A percentile compares a stretch with the other conserved stretches of the same genome.
phyloP scores from a whole-genome alignment of 2,329 filamentous ascomycete genomes.

The Dryadomyces quercivorus region DNA sequence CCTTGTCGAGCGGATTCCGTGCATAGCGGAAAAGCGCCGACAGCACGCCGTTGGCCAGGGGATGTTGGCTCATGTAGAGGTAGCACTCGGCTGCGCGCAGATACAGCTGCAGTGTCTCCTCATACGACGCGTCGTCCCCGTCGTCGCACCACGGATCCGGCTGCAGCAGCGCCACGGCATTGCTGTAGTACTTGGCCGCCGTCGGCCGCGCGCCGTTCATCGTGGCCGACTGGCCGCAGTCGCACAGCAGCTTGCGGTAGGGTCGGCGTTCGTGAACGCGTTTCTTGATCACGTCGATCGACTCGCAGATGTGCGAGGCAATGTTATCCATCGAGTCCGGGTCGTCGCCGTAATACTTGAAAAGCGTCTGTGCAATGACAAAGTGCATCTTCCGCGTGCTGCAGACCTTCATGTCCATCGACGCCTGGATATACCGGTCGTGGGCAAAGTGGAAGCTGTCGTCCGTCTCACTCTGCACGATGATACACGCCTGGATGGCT shows the following conservation, averaged over 20 bases:
- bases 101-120: constrained; percentile 72
- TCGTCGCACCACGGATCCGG: constrained; percentile 63
- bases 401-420: constrained; percentile 56
- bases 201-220: constrained; percentile 76
- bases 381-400: constrained; percentile 77
- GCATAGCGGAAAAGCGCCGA: constrained; percentile 58
- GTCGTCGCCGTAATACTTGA: constrained; percentile 55
- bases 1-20: constrained; percentile 63
- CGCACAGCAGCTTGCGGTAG: constrained; percentile 65
- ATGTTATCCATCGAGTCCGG: constrained; percentile 56
- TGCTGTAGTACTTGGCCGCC: constrained; percentile 68
- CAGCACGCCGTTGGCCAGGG: constrained; percentile 56
- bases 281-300: constrained; percentile 60
- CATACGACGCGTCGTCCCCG: constrained; percentile 63
- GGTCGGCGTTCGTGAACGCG: constrained; percentile 46
- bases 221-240: constrained; percentile 65
- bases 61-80: constrained; percentile 62
- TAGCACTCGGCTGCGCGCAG: constrained; percentile 73
- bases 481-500: constrained; percentile 66
- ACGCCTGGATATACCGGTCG: constrained; percentile 73
- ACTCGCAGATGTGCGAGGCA: constrained; percentile 70
- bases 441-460: constrained; percentile 82
- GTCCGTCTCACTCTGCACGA: constrained; percentile 72
- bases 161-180: constrained; percentile 69
- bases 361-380: constrained; percentile 68